Percentiles rank a stretch among this genome's conserved stretches.
These are phyloP conservation scores for Schwanniomyces sp. DNA, from an alignment of 805 yeast genomes.

Conservation along the genomic window DNA sequence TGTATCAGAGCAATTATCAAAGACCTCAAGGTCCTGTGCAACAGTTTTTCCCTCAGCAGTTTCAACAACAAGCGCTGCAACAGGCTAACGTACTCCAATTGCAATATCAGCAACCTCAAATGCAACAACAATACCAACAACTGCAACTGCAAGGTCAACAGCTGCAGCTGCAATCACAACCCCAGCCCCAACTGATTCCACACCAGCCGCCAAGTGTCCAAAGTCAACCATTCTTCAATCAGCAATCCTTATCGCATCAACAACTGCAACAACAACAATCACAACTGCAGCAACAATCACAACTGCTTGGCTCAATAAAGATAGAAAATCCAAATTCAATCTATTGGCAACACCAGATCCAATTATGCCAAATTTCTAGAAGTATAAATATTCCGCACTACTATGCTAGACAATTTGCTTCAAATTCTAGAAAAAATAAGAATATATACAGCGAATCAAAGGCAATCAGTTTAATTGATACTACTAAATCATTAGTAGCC, in stretches of 20 bases:
- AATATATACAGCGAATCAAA: conserved; percentile 38
- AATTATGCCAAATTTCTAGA: conserved; percentile 70
- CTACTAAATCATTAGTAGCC: conserved; percentile 37
- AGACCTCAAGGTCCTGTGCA: conserved; percentile 20
- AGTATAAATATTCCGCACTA: conserved; percentile 66
- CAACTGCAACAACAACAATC: conserved; percentile 18
- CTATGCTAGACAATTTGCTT: conserved; percentile 82
- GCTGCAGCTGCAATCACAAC: conserved; percentile 19
- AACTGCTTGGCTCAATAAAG: conserved; percentile 30
- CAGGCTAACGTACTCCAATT: conserved; percentile 9
- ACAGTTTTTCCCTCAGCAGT: conserved; percentile 24
- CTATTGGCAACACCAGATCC: conserved; percentile 80
- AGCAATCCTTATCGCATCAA: conserved; percentile 11
- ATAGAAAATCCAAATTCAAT: conserved; percentile 42
- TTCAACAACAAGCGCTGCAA: conserved; percentile 11
- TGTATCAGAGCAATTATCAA: conserved; percentile 20
- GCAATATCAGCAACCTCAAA: conserved; percentile 9
- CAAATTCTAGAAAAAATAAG: conserved; percentile 52
- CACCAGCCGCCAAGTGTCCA: conserved; percentile 29
- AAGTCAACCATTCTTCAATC: conserved; percentile 19
- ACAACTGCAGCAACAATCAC: conserved; percentile 19
- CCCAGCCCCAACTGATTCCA: conserved; percentile 12
- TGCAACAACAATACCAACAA: conserved; percentile 16
- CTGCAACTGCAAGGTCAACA: conserved; percentile 20
- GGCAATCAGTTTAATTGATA: conserved; percentile 39